Conservation (phyloP, 192 early-diverging fungal genomes). For the Physocladia obscura region DNA sequence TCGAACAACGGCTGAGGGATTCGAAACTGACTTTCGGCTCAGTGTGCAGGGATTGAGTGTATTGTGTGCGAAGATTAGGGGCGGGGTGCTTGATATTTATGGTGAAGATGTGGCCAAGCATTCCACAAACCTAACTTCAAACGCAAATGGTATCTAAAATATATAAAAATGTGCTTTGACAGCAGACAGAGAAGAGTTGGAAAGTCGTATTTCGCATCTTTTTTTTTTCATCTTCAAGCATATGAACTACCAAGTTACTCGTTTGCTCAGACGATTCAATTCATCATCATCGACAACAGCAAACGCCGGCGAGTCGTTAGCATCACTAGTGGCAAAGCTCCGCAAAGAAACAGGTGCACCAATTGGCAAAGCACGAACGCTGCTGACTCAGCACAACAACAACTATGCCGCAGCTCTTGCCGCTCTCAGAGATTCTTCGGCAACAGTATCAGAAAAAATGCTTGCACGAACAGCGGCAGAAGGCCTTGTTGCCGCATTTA, state of each 20-base stretch:
- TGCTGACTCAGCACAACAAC: conserved; percentile 44
- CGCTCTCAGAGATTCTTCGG: conserved; percentile 79
- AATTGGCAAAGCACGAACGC: neutral
- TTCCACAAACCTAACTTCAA: too few relatives aligned
- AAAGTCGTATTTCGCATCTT: too few relatives aligned
- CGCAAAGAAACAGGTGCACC: conserved; percentile 69
- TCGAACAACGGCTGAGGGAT: conserved; percentile 1
- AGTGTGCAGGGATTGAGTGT: neutral
- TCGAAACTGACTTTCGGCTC: conserved; percentile 9
- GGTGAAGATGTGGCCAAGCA: neutral
- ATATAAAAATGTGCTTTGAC: too few relatives aligned
- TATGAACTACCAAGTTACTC: too few relatives aligned
- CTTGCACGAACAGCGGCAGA: conserved; percentile 42
- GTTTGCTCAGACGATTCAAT: too few relatives aligned
- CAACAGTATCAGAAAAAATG: conserved; percentile 66
- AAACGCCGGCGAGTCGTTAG: neutral
- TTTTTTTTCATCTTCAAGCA: too few relatives aligned
- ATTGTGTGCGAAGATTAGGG: neutral
- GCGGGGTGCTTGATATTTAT: neutral
- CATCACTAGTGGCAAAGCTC: conserved; percentile 58
- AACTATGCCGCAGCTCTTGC: conserved; percentile 73
- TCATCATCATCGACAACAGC: neutral
- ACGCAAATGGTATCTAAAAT: too few relatives aligned
- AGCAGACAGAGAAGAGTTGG: too few relatives aligned
- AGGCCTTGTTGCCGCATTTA: neutral